A percentile compares a stretch with the other conserved stretches of the same genome.
Conservation (phyloP, 2,329 filamentous ascomycete genomes). For the Rachicladosporium sp. region DNA sequence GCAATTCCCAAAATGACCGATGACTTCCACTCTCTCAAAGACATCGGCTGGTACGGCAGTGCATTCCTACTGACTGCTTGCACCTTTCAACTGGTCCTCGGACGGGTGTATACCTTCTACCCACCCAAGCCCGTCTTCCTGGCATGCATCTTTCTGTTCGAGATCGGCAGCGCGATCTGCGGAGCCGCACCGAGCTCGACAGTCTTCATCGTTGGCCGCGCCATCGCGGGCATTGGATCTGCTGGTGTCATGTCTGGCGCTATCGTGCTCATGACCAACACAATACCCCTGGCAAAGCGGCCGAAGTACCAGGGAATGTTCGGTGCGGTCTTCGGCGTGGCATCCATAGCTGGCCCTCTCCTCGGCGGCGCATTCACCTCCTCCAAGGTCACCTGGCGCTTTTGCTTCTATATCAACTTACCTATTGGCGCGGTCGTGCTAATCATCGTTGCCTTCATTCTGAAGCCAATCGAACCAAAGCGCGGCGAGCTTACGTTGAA, state of each 20-base stretch:
- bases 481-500: constrained; percentile 12
- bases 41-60: constrained; percentile 23
- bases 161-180: constrained; percentile 44
- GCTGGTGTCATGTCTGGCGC: constrained; percentile 25
- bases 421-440: constrained; percentile 32
- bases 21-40: constrained; percentile 23
- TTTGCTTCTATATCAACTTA: constrained; percentile 30
- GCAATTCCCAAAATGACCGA: constrained; percentile 26
- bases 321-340: constrained; percentile 26
- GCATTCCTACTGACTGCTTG: constrained; percentile 34
- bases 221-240: constrained; percentile 29
- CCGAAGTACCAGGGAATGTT: constrained; percentile 27
- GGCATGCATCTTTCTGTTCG: constrained; percentile 34
- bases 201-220: constrained; percentile 29
- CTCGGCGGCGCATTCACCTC: constrained; percentile 34
- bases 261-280: constrained; percentile 33
- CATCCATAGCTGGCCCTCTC: constrained; percentile 31
- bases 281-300: constrained; percentile 28
- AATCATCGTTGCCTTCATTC: constrained; percentile 24
- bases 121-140: constrained; percentile 27
- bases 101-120: constrained; percentile 36
- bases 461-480: constrained; percentile 19
- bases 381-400: constrained; percentile 29
- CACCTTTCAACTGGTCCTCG: constrained; percentile 33
- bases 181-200: constrained; percentile 26